Base-by-base conservation (phyloP, 2,329 filamentous ascomycete species). In the Shiraia sp. region DNA sequence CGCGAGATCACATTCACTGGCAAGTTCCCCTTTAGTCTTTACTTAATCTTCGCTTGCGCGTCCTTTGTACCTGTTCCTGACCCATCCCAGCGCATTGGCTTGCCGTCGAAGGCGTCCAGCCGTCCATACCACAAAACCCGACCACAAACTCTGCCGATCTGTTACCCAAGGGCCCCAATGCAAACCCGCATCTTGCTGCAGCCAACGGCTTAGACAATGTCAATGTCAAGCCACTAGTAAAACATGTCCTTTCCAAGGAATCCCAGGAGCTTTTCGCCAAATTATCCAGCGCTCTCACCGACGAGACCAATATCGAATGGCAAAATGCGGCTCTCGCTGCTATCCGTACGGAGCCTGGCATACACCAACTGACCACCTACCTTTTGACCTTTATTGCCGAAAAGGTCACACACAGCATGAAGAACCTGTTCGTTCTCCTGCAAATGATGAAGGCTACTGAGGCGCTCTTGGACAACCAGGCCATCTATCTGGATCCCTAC, bases 211-310 rank as follows among this genome's bases (percentile, higher is more conserved):
- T 87, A 60, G 90, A 96, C 58, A 90, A 88, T 55, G 79, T 91
- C 40, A 79, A 85, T 29, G 85, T 95, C 71, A 92, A 92, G 66
- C 92, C 93, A 2, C 79, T 91, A 10, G 91, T 99, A 52, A 97
- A 97, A 72, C 93, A 99, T 66, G 87, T 96, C 34, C 81, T 99
- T 31, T 95, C 90, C 53, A 95, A 96, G 72, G 93, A 99, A 72
- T 82, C 97, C 15, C 90, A 95, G 50, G 82, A 97, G 24, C 96
- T 96, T 75, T 99, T 97, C 65, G 90, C 96, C 65, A 96, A 95
- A 70, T 90, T 97, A 45, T 91, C 90, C 68, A 81, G 81, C 36
- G 92, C 93, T 9, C 81, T 99, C 32, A 79, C 96, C 45, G 90
- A 97, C 68, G 89, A 95, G 55, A 85, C 84, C 36, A 89, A 88